Percentiles rank a stretch among this genome's conserved stretches.
phyloP scores from a whole-genome alignment of 108 stramenopile genomes.

The Nitzschia putrida region DNA sequence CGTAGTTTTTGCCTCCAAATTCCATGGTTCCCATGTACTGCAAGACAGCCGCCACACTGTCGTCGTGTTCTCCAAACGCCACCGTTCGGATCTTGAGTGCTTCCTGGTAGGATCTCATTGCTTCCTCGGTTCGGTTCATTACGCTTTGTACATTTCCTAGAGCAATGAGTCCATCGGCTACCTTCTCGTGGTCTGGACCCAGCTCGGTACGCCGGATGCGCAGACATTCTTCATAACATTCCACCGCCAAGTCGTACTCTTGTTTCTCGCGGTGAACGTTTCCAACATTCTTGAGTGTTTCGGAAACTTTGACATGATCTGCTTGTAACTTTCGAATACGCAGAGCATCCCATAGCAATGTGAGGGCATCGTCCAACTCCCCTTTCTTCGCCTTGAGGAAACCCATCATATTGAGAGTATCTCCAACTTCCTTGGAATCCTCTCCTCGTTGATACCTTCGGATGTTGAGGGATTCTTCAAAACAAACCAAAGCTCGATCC shows the following conservation, averaged over 20 bases:
- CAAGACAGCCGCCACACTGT: slow-evolving; percentile 56
- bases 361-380: slow-evolving; percentile 58
- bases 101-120: slow-evolving; percentile 62
- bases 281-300: slow-evolving; percentile 79
- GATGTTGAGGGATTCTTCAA: slow-evolving; percentile 64
- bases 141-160: slow-evolving; percentile 71
- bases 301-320: slow-evolving; percentile 69
- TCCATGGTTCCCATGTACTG: slow-evolving; percentile 72
- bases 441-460: slow-evolving; percentile 59
- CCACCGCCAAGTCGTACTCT: slow-evolving; percentile 55
- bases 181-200: slow-evolving; percentile 61
- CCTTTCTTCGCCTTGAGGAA: slow-evolving; percentile 64
- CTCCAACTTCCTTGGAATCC: slow-evolving; percentile 66
- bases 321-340: slow-evolving; percentile 60
- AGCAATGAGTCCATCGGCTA: slow-evolving; percentile 67
- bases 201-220: slow-evolving; percentile 61
- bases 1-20: slow-evolving; percentile 56
- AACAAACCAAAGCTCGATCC: slow-evolving; percentile 59
- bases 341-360: slow-evolving; percentile 61
- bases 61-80: slow-evolving; percentile 47
- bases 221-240: slow-evolving; percentile 73
- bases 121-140: slow-evolving; percentile 50
- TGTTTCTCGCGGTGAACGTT: slow-evolving; percentile 72
- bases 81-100: slow-evolving; percentile 51
- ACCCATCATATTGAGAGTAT: slow-evolving; percentile 80